A percentile compares a stretch with the other conserved stretches of the same genome.
These are phyloP conservation scores for Cystobasidium tubakii DNA, from an alignment of 768 basidiomycete genomes.

Conservation along the genomic window DNA sequence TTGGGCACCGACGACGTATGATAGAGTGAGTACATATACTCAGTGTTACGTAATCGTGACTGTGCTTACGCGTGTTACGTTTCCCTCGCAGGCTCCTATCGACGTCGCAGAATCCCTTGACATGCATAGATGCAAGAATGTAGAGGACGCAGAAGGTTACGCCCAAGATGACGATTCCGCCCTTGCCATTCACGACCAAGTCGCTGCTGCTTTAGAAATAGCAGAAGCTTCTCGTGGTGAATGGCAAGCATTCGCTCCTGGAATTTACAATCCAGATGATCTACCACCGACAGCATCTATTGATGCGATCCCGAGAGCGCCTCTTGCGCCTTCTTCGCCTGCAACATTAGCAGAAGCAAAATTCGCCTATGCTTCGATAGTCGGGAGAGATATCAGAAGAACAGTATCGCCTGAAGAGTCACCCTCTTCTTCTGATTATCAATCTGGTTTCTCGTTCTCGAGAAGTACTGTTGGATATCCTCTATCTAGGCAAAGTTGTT, in stretches of 20 bases:
- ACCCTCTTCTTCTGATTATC: conserved; percentile 9
- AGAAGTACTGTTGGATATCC: conserved; percentile 1
- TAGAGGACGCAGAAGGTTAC: conserved; percentile 8
- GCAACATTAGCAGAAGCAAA: conserved; percentile 12
- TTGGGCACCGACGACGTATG: conserved; percentile 30
- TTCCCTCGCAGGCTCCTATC: conserved; percentile 16
- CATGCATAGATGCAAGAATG: conserved; percentile 27
- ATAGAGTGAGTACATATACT: conserved; percentile 22
- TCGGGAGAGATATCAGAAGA: conserved; percentile 1
- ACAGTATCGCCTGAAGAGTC: conserved; percentile 4
- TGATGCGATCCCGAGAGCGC: background rate
- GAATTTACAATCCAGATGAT: background rate
- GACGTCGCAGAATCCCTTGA: conserved; percentile 32
- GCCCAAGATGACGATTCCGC: background rate
- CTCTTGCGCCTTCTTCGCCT: conserved; percentile 21
- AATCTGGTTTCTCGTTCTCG: background rate
- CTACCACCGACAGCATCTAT: background rate
- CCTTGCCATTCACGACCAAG: background rate
- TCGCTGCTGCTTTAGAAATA: background rate
- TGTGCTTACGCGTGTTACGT: background rate
- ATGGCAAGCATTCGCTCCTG: conserved; percentile 14
- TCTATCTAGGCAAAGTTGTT: background rate
- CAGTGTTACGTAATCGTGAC: background rate
- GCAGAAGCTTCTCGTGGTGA: background rate
- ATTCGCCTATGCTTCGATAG: conserved; percentile 16